Evolutionary conservation across 1,139 yeast genomes (phyloP).

Genomic region (Yarrowia galli): DNA sequence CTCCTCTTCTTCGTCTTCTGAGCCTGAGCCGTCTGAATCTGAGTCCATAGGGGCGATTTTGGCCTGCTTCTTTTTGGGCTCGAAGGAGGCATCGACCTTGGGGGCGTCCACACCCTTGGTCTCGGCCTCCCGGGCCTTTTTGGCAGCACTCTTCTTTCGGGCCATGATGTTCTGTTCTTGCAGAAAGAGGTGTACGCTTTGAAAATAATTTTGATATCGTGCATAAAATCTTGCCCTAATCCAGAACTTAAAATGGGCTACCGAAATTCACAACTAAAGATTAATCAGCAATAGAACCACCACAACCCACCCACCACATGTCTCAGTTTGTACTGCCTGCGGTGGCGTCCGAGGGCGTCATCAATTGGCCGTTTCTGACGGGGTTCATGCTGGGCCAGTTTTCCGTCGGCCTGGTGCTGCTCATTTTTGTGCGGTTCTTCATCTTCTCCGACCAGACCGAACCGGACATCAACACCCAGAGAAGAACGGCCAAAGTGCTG

Average conservation of each 20-base stretch:
- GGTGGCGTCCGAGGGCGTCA: conserved; percentile 25
- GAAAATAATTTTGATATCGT: conserved; percentile 36
- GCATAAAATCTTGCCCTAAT: conserved; percentile 31
- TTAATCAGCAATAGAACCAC: conserved; percentile 3
- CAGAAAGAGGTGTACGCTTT: background rate
- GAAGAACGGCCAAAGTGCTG: conserved; percentile 46
- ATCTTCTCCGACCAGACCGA: conserved; percentile 73
- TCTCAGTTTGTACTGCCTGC: conserved; percentile 37
- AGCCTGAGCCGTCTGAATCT: conserved; percentile 40
- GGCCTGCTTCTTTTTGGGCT: conserved; percentile 28
- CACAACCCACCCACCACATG: background rate
- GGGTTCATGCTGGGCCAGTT: conserved; percentile 69
- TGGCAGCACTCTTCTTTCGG: conserved; percentile 89
- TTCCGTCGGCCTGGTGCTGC: conserved; percentile 77
- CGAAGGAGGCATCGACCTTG: conserved; percentile 39
- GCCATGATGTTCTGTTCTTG: conserved; percentile 60
- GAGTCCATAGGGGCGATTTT: conserved; percentile 39
- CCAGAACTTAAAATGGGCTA: background rate
- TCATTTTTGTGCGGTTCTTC: conserved; percentile 82
- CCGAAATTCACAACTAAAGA: too few relatives aligned
- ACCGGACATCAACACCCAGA: conserved; percentile 36
- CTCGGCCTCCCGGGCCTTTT: conserved; percentile 66
- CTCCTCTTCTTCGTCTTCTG: conserved; percentile 46
- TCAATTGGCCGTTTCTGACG: conserved; percentile 47
- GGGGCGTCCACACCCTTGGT: background rate